These are phyloP conservation scores for Vitis hybrid DNA, from an alignment of 177 flowering plant species.

Conservation along the genomic window DNA sequence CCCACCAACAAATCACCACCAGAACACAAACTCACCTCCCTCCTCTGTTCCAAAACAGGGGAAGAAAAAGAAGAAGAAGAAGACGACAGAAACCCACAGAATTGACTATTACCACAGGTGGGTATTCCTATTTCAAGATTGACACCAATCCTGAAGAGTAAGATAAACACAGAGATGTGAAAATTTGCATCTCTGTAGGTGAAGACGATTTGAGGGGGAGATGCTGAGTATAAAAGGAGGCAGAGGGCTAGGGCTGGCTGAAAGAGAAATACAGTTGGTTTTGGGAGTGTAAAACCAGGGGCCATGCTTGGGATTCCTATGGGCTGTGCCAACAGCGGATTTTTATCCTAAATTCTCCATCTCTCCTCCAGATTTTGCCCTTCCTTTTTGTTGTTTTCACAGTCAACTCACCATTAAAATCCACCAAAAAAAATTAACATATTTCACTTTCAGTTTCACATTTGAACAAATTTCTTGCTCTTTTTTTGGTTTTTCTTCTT, in stretches of 20 bases:
- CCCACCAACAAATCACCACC: no score
- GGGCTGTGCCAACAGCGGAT: slow-evolving; percentile 53
- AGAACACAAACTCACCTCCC: no score
- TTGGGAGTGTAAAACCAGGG: slow-evolving; percentile 47
- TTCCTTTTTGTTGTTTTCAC: not conserved
- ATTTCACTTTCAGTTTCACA: no score
- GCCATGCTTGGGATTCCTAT: slow-evolving; percentile 42
- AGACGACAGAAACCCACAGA: no score
- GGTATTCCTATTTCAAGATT: not conserved
- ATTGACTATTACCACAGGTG: not conserved
- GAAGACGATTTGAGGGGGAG: slow-evolving; percentile 1
- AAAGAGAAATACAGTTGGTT: slow-evolving; percentile 18
- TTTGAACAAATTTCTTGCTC: no score
- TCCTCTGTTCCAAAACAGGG: not conserved
- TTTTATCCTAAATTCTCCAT: slow-evolving; percentile 15
- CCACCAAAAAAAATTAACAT: no score
- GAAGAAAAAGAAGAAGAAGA: not conserved
- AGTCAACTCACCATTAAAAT: slow-evolving; percentile 5
- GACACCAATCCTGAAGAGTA: not conserved
- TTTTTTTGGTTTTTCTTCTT: no score
- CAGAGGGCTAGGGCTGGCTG: slow-evolving; percentile 11
- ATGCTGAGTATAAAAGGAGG: slow-evolving; percentile 20
- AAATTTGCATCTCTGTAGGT: slow-evolving; percentile 10
- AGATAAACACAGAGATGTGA: slow-evolving; percentile 10
- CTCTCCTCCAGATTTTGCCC: not conserved